phyloP scores from a whole-genome alignment of 306 rosid genomes.

The Hippophae tibetana region DNA sequence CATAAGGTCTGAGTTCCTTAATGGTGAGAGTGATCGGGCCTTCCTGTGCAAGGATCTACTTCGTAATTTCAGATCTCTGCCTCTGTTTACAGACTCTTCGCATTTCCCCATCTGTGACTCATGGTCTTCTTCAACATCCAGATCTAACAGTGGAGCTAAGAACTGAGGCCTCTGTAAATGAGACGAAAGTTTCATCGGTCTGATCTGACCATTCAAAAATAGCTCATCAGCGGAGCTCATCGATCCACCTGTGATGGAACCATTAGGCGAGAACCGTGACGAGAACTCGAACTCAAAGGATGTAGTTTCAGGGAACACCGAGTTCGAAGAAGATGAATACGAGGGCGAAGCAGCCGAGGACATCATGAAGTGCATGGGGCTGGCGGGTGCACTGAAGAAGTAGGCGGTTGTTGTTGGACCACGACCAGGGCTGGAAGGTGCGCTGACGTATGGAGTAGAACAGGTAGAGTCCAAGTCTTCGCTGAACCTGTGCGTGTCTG shows the following conservation, averaged over 20 bases:
- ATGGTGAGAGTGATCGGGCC: constrained; percentile 75
- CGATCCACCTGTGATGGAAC: constrained; percentile 26
- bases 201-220: constrained; percentile 62
- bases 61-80: constrained; percentile 59
- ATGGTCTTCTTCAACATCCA: constrained; percentile 32
- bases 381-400: constrained; percentile 69
- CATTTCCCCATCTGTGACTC: constrained; percentile 6
- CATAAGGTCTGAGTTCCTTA: constrained; percentile 31
- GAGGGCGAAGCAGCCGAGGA: constrained; percentile 2
- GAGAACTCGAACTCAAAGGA: constrained; percentile 67
- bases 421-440: constrained; percentile 67
- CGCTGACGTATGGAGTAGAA: constrained; percentile 73
- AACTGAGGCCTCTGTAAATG: constrained; percentile 53
- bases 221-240: constrained; percentile 72
- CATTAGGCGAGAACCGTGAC: constrained; percentile 33
- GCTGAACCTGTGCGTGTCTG: constrained; percentile 4
- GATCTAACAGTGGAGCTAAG: constrained; percentile 41
- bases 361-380: constrained; percentile 65
- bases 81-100: constrained; percentile 26
- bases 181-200: constrained; percentile 67
- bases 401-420: constrained; percentile 29
- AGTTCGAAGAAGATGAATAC: constrained; percentile 1
- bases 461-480: constrained; percentile 56
- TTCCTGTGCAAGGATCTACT: constrained; percentile 42
- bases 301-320: constrained; percentile 12